Percentiles rank a stretch among this genome's conserved stretches.
Conservation (phyloP, 177 flowering plant species). For the Vitis hybrid region DNA sequence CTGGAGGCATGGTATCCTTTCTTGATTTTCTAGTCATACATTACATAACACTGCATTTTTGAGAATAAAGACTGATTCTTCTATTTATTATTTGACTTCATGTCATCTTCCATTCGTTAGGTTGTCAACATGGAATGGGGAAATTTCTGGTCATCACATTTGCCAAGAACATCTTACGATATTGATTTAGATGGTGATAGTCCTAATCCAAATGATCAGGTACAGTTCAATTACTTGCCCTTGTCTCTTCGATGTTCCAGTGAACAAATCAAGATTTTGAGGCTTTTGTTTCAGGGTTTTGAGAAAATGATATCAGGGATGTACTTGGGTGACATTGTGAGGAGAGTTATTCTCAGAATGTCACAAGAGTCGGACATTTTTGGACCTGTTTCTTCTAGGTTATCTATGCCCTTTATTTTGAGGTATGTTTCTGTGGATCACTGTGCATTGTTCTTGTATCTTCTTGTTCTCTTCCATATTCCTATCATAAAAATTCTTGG, state of each 20-base stretch:
- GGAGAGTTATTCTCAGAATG: conserved; percentile 85
- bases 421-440: conserved; percentile 35
- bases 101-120: conserved; percentile 31
- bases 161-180: conserved; percentile 88
- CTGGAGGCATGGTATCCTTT: conserved; percentile 83
- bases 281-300: conserved; percentile 65
- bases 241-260: background rate
- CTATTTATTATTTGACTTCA: conserved; percentile 6
- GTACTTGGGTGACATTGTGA: conserved; percentile 93
- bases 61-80: background rate
- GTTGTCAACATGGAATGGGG: conserved; percentile 98
- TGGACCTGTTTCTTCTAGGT: conserved; percentile 52
- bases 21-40: background rate
- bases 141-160: conserved; percentile 90
- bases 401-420: conserved; percentile 57
- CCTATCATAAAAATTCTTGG: background rate
- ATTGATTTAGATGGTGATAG: conserved; percentile 78
- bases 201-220: conserved; percentile 89
- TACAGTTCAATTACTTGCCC: conserved; percentile 11
- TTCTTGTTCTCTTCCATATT: background rate
- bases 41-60: background rate
- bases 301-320: conserved; percentile 99
- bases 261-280: background rate
- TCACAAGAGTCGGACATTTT: conserved; percentile 68
- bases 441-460: background rate